These are phyloP conservation scores for Byssothecium circinans DNA, from an alignment of 2,329 filamentous ascomycete genomes.

Conservation along the genomic window DNA sequence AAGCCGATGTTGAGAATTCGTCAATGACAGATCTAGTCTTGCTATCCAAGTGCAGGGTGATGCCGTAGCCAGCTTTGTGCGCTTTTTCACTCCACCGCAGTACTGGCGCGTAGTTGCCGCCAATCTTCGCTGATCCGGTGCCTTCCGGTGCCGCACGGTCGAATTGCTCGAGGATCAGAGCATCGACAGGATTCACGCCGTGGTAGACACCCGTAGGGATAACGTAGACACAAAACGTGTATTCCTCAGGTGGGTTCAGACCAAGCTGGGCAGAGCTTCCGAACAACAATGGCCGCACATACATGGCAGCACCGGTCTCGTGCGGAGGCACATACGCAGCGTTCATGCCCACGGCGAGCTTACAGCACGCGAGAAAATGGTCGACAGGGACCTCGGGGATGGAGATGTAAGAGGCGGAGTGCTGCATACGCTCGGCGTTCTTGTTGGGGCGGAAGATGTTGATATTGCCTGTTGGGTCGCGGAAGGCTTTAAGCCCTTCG, in stretches of 20 bases:
- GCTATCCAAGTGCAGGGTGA: slow-evolving; percentile 91
- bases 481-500: slow-evolving; percentile 98
- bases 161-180: slow-evolving; percentile 87
- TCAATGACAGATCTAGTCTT: slow-evolving; percentile 82
- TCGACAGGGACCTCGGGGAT: slow-evolving; percentile 78
- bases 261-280: slow-evolving; percentile 86
- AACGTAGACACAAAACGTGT: slow-evolving; percentile 87
- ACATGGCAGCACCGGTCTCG: slow-evolving; percentile 86
- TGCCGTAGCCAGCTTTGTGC: slow-evolving; percentile 78
- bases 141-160: slow-evolving; percentile 91
- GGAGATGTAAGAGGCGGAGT: slow-evolving; percentile 80
- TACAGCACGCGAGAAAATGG: slow-evolving; percentile 74
- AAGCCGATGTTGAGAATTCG: slow-evolving; percentile 93
- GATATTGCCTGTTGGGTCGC: slow-evolving; percentile 71
- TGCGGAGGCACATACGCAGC: slow-evolving; percentile 90
- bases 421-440: slow-evolving; percentile 82
- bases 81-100: slow-evolving; percentile 84
- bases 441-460: slow-evolving; percentile 84
- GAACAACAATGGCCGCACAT: slow-evolving; percentile 86
- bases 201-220: slow-evolving; percentile 94
- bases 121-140: slow-evolving; percentile 88
- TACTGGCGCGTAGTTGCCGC: slow-evolving; percentile 94
- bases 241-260: slow-evolving; percentile 84
- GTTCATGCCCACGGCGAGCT: slow-evolving; percentile 82
- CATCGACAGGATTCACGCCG: slow-evolving; percentile 82